These are phyloP conservation scores for Chlamydomonas incerta DNA, from an alignment of 139 green algal genomes.

Conservation along the genomic window DNA sequence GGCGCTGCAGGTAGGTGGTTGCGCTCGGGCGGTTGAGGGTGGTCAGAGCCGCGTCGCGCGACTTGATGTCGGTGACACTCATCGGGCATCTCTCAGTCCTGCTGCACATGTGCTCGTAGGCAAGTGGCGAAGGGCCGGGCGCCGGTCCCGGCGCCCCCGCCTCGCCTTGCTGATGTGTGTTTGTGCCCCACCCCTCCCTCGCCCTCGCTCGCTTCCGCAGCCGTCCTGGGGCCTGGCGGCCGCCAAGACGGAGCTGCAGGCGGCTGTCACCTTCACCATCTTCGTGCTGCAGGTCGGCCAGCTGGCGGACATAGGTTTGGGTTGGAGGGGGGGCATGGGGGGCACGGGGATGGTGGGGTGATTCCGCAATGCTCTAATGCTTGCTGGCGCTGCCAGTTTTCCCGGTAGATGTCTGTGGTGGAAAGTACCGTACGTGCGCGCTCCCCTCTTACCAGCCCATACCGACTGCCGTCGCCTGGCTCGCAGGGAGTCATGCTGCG, in stretches of 20 bases:
- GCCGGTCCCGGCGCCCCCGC: too few relatives aligned
- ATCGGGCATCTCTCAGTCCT: not conserved
- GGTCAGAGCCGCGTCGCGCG: not conserved
- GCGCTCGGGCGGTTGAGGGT: not conserved
- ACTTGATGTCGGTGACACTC: too few relatives aligned
- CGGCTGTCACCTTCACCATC: conserved; percentile 47
- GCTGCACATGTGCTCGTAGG: not conserved
- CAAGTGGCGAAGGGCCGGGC: too few relatives aligned
- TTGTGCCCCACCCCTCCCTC: too few relatives aligned
- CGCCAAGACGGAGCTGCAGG: conserved; percentile 31
- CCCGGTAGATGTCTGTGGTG: too few relatives aligned
- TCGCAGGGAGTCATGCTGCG: conserved; percentile 51
- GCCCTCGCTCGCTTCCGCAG: not conserved
- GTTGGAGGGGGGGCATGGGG: not conserved
- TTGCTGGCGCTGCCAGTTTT: too few relatives aligned
- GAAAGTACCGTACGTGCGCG: too few relatives aligned
- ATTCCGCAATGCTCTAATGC: not conserved
- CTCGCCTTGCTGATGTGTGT: too few relatives aligned
- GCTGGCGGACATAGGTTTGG: too few relatives aligned
- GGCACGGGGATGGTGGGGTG: not conserved
- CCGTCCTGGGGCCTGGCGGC: conserved; percentile 39
- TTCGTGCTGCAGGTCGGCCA: conserved; percentile 47
- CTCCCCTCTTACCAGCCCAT: too few relatives aligned
- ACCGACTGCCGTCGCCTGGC: too few relatives aligned
- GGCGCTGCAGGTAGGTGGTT: not conserved